Conservation (phyloP, 192 early-diverging fungal genomes). For the Backusella circina region DNA sequence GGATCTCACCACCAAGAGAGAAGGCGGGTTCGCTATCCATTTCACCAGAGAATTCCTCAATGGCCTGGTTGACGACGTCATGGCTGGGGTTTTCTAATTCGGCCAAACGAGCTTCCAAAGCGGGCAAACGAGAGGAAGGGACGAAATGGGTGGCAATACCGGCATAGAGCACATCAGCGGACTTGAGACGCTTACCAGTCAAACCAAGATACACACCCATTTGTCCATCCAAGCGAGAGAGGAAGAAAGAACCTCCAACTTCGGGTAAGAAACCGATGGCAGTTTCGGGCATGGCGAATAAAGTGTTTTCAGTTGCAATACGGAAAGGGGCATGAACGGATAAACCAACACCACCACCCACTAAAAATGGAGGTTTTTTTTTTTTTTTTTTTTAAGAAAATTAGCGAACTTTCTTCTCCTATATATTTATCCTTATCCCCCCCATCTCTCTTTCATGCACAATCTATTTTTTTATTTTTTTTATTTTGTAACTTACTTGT, state of each 20-base stretch:
- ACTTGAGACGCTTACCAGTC: conserved; percentile 77
- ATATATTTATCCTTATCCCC: background rate
- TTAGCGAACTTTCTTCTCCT: too few species aligned
- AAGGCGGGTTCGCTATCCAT: conserved; percentile 35
- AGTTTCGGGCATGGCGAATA: conserved; percentile 98
- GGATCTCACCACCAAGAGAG: conserved; percentile 39
- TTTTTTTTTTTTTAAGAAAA: background rate
- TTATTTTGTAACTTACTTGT: conserved; percentile 51
- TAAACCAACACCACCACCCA: conserved; percentile 97
- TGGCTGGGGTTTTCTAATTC: conserved; percentile 76
- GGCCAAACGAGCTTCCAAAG: conserved; percentile 76
- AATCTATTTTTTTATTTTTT: background rate
- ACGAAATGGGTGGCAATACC: conserved; percentile 98
- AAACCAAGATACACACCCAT: conserved; percentile 90
- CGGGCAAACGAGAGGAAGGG: conserved; percentile 75
- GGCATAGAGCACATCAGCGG: conserved; percentile 80
- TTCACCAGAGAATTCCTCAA: conserved; percentile 89
- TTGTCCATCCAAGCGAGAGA: conserved; percentile 93
- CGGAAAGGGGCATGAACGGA: conserved; percentile 95
- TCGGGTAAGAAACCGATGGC: conserved; percentile 97
- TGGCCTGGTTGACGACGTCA: conserved; percentile 76
- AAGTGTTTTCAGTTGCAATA: conserved; percentile 91
- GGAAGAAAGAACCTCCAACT: conserved; percentile 93
- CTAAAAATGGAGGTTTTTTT: conserved; percentile 31
- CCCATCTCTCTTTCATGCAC: background rate